phyloP scores from a whole-genome alignment of 129 eudicot species.

The Deinandra increscens region DNA sequence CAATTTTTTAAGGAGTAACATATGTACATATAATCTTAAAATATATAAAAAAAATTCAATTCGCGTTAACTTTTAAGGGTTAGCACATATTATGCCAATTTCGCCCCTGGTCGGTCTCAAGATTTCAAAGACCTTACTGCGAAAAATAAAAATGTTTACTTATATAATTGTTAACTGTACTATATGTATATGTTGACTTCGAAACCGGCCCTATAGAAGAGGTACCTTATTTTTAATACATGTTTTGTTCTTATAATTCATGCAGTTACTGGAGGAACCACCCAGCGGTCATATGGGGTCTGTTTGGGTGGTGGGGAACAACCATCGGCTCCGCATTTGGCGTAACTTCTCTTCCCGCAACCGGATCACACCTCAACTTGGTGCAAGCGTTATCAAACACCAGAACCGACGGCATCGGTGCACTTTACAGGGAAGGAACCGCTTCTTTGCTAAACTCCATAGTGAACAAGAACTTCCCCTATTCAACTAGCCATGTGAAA shows the following conservation, averaged over 20 bases:
- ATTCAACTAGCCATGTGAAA: slow-evolving; percentile 59
- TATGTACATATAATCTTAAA: too few species aligned
- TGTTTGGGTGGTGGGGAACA: slow-evolving; percentile 63
- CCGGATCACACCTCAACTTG: slow-evolving; percentile 42
- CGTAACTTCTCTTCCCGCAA: slow-evolving; percentile 41
- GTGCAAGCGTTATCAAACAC: slow-evolving; percentile 61
- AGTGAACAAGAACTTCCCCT: slow-evolving; percentile 54
- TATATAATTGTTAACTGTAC: too few species aligned
- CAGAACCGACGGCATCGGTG: slow-evolving; percentile 57
- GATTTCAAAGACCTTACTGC: too few species aligned
- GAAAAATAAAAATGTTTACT: too few species aligned
- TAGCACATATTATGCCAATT: too few species aligned
- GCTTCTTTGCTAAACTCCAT: slow-evolving; percentile 77
- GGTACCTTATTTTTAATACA: too few species aligned
- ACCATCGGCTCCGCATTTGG: slow-evolving; percentile 61
- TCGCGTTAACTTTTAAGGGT: too few species aligned
- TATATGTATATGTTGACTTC: too few species aligned
- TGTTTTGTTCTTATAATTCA: background rate
- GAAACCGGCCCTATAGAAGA: too few species aligned
- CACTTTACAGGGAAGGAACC: slow-evolving; percentile 77
- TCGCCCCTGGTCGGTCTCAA: too few species aligned
- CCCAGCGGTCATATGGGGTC: slow-evolving; percentile 63
- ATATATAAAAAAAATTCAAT: too few species aligned
- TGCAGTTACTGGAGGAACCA: slow-evolving; percentile 79
- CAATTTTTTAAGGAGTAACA: too few species aligned